Evolutionary conservation across 306 rosid species (phyloP).

Genomic region (Abrus pulchellus): DNA sequence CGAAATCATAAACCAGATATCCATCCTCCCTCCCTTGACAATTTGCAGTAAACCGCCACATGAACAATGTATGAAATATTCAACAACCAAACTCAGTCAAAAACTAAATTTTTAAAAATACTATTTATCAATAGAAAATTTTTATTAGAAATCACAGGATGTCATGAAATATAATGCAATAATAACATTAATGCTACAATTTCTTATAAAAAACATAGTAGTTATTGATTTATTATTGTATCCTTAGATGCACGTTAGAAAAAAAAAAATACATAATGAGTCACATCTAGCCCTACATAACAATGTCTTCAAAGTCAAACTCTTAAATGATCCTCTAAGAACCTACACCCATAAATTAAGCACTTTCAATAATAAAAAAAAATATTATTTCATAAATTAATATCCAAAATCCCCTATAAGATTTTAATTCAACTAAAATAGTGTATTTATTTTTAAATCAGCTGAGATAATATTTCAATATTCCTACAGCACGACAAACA

Average conservation of each 20-base stretch:
- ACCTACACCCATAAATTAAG: neutral
- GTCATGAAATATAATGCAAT: too few relatives aligned
- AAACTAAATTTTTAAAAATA: too few relatives aligned
- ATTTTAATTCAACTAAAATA: neutral
- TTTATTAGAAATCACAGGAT: too few relatives aligned
- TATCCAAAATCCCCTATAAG: neutral
- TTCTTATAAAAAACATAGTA: too few relatives aligned
- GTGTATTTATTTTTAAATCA: neutral
- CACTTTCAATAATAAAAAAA: neutral
- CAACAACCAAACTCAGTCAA: too few relatives aligned
- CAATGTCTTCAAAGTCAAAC: neutral
- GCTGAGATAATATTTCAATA: neutral
- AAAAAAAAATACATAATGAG: neutral
- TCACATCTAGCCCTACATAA: neutral
- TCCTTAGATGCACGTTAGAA: too few relatives aligned
- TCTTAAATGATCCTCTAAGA: neutral
- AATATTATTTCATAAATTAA: neutral
- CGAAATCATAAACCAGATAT: constrained; percentile 4
- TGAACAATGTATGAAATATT: neutral
- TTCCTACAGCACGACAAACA: constrained; percentile 8
- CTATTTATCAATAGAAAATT: too few relatives aligned
- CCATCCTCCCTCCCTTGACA: neutral
- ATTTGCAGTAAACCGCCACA: neutral
- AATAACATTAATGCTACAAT: too few relatives aligned
- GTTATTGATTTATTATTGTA: too few relatives aligned